Percentiles rank a stretch among this genome's conserved stretches.
phyloP scores from a whole-genome alignment of 169 alveolate genomes.

The Plasmodium chabaudi region DNA sequence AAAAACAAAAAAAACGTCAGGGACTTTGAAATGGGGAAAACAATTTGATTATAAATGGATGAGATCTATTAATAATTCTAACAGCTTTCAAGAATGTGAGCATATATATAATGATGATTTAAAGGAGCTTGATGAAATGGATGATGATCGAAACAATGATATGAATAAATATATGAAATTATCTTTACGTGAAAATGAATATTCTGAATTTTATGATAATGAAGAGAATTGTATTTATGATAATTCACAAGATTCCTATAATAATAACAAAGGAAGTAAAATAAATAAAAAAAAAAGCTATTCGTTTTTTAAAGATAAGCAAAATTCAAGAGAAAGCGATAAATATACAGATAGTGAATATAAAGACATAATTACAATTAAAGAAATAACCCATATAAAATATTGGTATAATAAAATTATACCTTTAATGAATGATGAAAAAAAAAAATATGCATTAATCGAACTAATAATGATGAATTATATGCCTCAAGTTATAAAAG shows the following conservation, averaged over 20 bases:
- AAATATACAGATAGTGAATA: background rate
- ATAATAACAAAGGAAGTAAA: background rate
- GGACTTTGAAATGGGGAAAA: too few relatives aligned
- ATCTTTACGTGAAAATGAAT: slow-evolving; percentile 44
- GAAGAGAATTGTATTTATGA: background rate
- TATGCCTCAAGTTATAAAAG: slow-evolving; percentile 52
- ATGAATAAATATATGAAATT: slow-evolving; percentile 24
- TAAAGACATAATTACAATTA: background rate
- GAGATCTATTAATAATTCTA: background rate
- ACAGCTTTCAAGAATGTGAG: slow-evolving; percentile 23
- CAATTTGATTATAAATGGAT: too few relatives aligned
- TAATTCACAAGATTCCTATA: background rate
- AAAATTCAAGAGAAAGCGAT: background rate
- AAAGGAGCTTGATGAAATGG: slow-evolving; percentile 5
- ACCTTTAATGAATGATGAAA: slow-evolving; percentile 61
- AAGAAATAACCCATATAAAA: slow-evolving; percentile 44
- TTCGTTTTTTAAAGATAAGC: background rate
- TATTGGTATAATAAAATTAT: slow-evolving; percentile 69
- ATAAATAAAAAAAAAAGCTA: background rate
- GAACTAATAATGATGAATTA: slow-evolving; percentile 20
- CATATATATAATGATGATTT: slow-evolving; percentile 20
- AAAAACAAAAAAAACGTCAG: background rate
- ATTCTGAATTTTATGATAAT: slow-evolving; percentile 3
- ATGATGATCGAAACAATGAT: slow-evolving; percentile 1
- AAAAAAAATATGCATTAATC: slow-evolving; percentile 46